Evolutionary conservation across 768 basidiomycete genomes (phyloP).

Genomic region (Fibroporia radiculosa): DNA sequence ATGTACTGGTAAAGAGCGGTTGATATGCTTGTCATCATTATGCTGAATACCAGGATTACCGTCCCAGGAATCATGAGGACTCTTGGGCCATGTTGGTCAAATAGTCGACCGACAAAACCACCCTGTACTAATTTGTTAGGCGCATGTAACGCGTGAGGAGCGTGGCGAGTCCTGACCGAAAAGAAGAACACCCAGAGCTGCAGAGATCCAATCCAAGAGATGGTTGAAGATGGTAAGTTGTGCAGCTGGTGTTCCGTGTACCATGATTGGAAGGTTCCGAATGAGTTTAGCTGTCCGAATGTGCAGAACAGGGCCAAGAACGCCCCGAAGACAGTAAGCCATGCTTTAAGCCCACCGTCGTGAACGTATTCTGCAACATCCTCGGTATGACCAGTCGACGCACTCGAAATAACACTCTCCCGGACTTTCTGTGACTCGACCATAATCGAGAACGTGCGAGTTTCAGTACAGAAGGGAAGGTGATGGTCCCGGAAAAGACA

Average conservation of each 20-base stretch:
- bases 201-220: conserved; percentile 64
- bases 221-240: conserved; percentile 41
- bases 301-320: conserved; percentile 61
- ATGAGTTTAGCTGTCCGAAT: conserved; percentile 66
- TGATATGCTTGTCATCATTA: conserved; percentile 53
- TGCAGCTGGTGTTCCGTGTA: conserved; percentile 54
- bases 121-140: conserved; percentile 33
- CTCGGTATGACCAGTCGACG: too few species aligned
- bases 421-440: too few species aligned
- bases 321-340: conserved; percentile 54
- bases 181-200: conserved; percentile 68
- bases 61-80: conserved; percentile 44
- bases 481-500: too few species aligned
- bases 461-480: too few species aligned
- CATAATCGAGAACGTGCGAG: too few species aligned
- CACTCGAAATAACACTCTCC: too few species aligned
- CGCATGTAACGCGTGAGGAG: conserved; percentile 1
- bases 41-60: conserved; percentile 38
- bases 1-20: conserved; percentile 52
- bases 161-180: conserved; percentile 34
- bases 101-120: conserved; percentile 50
- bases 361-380: background rate
- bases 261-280: conserved; percentile 67
- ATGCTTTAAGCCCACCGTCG: conserved; percentile 26
- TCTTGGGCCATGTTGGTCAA: conserved; percentile 53